Base-by-base conservation (phyloP, 73 alveolate species). In the Tetrahymena thermophila region DNA sequence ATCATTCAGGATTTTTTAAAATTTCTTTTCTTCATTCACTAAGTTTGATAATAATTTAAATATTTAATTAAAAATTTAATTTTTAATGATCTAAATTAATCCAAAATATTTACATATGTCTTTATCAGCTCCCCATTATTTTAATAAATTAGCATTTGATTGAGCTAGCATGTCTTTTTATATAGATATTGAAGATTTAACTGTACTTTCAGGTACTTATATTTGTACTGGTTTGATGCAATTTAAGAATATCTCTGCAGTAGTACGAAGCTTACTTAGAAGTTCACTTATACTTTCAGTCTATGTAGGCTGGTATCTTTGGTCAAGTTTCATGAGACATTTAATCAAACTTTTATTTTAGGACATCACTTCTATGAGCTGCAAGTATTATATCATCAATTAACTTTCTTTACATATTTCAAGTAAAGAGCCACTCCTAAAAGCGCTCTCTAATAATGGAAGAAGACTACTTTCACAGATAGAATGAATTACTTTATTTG, bases 331-430 rank as follows among this genome's bases (percentile, higher is more conserved):
- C 56, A 96, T 35, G 71, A 98, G 93, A 34, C 94, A 40, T 23
- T 57, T 43, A 35, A 95, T 96, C 35, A 98, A 57, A 43, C 23
- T 93, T 85, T 85, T 56, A 35, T 96, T 94, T 15, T 95, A n/a
- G 1, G 98, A 97, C 83, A 98, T 84, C 8, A 97, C 96, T 94
- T 97, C 84, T 21, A 97, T 97, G 19, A 98, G 44, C 93, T 94
- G 96, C 93, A 98, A 96, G 94, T 98, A 98, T 17, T 97, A 93
- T 23, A 84, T 85, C 84, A 94, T 95, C n/a, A 98, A 94, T 34
- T 97, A 97, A 31, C 94, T 56, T 58, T 96, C 98, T 93, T 98
- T 98, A 43, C 98, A 97, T 96, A 98, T 98, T 23, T 98, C 99
- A 7, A 98, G 94, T 94, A 96, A 93, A 19, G 98, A 97, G 35